Evolutionary conservation across 2,329 filamentous ascomycete genomes (phyloP), one percentile per base, ranked within the genome.

Genomic region (Cladophialophora exuberans): DNA sequence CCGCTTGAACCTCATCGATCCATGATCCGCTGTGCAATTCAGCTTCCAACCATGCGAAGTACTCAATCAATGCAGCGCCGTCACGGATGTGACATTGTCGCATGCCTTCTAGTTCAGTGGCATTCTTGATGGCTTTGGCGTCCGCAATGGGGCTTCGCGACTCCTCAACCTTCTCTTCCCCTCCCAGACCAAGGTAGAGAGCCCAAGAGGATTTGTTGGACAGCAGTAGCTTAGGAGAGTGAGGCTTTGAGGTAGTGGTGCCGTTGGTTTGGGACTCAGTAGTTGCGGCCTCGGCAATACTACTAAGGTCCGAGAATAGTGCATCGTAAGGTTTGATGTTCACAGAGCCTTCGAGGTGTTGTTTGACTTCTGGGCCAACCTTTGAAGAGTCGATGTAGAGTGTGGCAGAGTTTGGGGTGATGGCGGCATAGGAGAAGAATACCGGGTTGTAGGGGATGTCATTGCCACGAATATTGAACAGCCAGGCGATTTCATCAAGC

Each of bases 391-490:
- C 88, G 55, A 97, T 78, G 67, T 97, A 99, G 4, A 99, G 80
- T 1, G 86, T 91, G 20, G 87, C 89, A 1, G 83, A 78, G 9
- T 73, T 85, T 1, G 86, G 84, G 2, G 94, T 97, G 60, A 99
- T 78, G 36, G 94, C 82, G 39, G 93, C 93, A 67, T 97, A 99
- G 13, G 93, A 94, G 74, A 97, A 97, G 78, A 99, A 97, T 45
- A 99, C 94, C 0, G 94, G 94, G 69, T 99, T 99, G 76, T 94
- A 99, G 0, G 91, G 90, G 62, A 99, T 97, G 69, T 97, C 94
- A 70, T 82, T 94, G 65, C 94, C 94, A 64, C 94, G 86, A 44
- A 99, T 76, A 73, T 99, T 99, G 78, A 97, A 97, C n/a, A 99
- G 80, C 94, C 94, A 99, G 9, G 94, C 94, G 65, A 97, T 85